Evolutionary conservation across 495 filamentous ascomycete genomes (phyloP), one percentile per base, ranked within the genome.

Genomic region (Aspergillus ostianus): DNA sequence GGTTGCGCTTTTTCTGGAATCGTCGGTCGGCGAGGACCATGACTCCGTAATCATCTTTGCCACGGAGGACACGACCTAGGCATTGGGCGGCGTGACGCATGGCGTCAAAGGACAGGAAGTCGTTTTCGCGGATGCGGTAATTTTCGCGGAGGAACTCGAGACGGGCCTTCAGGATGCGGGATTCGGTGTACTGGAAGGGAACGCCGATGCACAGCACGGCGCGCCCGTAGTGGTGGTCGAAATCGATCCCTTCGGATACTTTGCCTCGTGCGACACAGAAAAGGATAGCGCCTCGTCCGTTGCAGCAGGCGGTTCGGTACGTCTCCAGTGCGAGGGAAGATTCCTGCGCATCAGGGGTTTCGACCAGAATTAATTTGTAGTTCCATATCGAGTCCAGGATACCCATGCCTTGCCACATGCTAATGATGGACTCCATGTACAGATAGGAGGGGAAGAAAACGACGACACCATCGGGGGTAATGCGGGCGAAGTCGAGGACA

Each of bases 391-490:
- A 88, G 77, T 99, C 94, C 41, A 99, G 76, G 59, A 97, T 96
- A 47, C 91, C 91, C 91, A 97, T 97, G 58, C 91, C 90, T 69
- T 98, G 94, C 95, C 95, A 99, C 88, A 96, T 96, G 72, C 86
- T 90, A 69, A 99, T 97, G 69, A 98, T 97, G 44, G 87, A 91
- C 68, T 99, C 95, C 95, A 99, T 98, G 79, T 99, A 99, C 3
- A 99, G 84, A 67, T 99, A 99, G 1, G 90, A 95, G 0, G 95
- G 95, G 73, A 99, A 99, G 81, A 99, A 99, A 51, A 99, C 95
- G 32, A 98, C 94, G 73, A 99, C 86, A 54, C 95, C 95, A 65
- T 99, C 95, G 0, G 95, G 95, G 0, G 94, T 98, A 63, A 97
- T 86, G 71, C 89, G 92, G 41, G 91, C 85, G 67, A 99, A 97